These are phyloP conservation scores for Thraustochytrium striatum DNA, from an alignment of 352 stramenopile species.

Conservation along the genomic window DNA sequence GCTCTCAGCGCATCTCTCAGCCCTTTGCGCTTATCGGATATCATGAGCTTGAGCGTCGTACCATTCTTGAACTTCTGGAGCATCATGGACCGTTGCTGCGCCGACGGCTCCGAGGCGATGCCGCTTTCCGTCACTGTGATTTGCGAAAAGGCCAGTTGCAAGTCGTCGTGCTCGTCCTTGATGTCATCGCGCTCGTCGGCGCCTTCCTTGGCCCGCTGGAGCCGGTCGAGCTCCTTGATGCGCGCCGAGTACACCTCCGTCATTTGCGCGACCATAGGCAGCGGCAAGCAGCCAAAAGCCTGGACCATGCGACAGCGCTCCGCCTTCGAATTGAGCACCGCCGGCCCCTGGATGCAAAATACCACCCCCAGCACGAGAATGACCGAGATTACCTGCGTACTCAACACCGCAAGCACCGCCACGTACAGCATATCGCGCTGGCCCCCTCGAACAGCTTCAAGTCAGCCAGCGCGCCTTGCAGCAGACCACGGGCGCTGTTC, in stretches of 20 bases:
- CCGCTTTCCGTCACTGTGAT: neutral
- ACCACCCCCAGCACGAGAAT: neutral
- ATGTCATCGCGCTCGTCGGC: neutral
- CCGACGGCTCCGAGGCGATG: neutral
- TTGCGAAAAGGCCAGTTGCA: neutral
- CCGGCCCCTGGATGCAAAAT: neutral
- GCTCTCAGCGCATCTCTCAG: too few species aligned
- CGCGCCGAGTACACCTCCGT: conserved; percentile 1
- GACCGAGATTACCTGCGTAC: neutral
- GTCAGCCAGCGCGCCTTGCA: neutral
- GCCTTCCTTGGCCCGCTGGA: neutral
- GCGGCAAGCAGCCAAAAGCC: conserved; percentile 8
- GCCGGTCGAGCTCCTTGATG: neutral
- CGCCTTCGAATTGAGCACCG: neutral
- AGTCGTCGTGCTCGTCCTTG: neutral
- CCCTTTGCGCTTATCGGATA: too few species aligned
- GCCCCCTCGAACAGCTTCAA: neutral
- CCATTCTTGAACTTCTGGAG: too few species aligned
- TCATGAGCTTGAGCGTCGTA: too few species aligned
- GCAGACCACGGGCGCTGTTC: neutral
- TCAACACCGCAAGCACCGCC: neutral
- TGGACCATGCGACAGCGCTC: conserved; percentile 1
- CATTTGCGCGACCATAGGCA: conserved; percentile 19
- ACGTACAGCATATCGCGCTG: neutral
- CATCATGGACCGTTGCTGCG: neutral